Percentiles rank a stretch among this genome's conserved stretches.
Evolutionary conservation across 2,329 filamentous ascomycete genomes (phyloP).

Genomic region (Claviceps sp.): DNA sequence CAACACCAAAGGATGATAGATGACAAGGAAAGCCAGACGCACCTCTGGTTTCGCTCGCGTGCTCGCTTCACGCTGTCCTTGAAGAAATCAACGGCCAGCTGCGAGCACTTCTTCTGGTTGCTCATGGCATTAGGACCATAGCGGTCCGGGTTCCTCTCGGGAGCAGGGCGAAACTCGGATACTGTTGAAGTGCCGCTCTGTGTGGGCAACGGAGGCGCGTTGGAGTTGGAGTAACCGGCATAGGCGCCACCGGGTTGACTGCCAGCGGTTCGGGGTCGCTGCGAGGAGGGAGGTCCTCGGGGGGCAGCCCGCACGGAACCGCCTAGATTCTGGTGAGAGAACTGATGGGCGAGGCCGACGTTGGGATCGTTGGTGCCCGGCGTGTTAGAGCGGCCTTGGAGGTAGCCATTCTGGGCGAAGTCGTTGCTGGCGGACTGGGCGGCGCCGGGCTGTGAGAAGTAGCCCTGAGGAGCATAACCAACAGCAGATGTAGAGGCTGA

Average conservation of each 20-base stretch:
- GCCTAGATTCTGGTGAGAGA: slow-evolving; percentile 89
- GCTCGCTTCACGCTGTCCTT: slow-evolving; percentile 96
- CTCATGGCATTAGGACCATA: slow-evolving; percentile 51
- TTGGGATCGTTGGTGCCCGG: slow-evolving; percentile 67
- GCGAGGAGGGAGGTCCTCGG: slow-evolving; percentile 53
- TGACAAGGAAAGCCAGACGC: slow-evolving; percentile 7
- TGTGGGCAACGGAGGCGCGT: slow-evolving; percentile 48
- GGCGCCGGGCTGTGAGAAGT: slow-evolving; percentile 50
- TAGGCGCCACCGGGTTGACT: slow-evolving; percentile 51
- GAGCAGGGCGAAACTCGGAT: slow-evolving; percentile 63
- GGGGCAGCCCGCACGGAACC: slow-evolving; percentile 53
- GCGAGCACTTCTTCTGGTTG: slow-evolving; percentile 57
- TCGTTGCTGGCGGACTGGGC: slow-evolving; percentile 29
- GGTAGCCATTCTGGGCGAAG: slow-evolving; percentile 33
- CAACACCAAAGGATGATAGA: background rate
- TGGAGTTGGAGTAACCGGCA: slow-evolving; percentile 44
- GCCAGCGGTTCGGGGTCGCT: slow-evolving; percentile 76
- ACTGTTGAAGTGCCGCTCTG: slow-evolving; percentile 43
- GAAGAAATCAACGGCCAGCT: slow-evolving; percentile 81
- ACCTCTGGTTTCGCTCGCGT: slow-evolving; percentile 90
- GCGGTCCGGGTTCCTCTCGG: slow-evolving; percentile 63
- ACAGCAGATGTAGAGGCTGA: slow-evolving; percentile 20
- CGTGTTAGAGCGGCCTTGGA: slow-evolving; percentile 42
- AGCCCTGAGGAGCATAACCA: slow-evolving; percentile 31
- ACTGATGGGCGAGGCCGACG: slow-evolving; percentile 85